Percentiles rank a stretch among this genome's conserved stretches.
These are phyloP conservation scores for Eutrema japonicum DNA, from an alignment of 345 rosid genomes.

Conservation along the genomic window DNA sequence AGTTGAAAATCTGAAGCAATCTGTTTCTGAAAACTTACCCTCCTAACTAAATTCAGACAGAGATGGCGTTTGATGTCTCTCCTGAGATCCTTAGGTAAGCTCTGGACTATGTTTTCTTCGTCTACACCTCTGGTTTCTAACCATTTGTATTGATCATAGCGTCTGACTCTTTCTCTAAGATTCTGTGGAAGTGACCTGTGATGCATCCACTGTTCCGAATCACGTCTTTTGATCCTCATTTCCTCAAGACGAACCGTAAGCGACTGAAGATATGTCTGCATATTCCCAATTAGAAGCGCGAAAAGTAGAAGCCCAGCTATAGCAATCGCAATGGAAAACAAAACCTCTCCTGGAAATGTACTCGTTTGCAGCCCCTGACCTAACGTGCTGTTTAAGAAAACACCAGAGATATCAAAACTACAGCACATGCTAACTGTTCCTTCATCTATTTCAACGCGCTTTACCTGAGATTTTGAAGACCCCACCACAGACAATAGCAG, in stretches of 20 bases:
- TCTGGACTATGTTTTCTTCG: conserved; percentile 60
- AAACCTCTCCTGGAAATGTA: conserved; percentile 65
- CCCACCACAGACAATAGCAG: conserved; percentile 90
- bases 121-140: conserved; percentile 55
- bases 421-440: neutral
- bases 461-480: conserved; percentile 84
- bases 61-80: conserved; percentile 91
- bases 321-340: conserved; percentile 77
- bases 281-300: conserved; percentile 79
- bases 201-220: conserved; percentile 75
- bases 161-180: conserved; percentile 52
- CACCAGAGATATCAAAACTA: neutral
- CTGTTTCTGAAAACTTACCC: conserved; percentile 54
- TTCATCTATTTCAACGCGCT: neutral
- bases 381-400: conserved; percentile 57
- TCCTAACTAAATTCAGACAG: conserved; percentile 77
- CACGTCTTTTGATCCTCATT: conserved; percentile 82
- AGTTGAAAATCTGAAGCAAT: neutral
- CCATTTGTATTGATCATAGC: conserved; percentile 59
- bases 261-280: conserved; percentile 91
- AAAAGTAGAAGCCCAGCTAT: conserved; percentile 77
- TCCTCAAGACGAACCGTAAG: conserved; percentile 82
- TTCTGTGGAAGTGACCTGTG: conserved; percentile 77
- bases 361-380: conserved; percentile 88
- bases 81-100: conserved; percentile 83